phyloP scores from a whole-genome alignment of 2,329 filamentous ascomycete genomes.

The Phialophora chinensis region DNA sequence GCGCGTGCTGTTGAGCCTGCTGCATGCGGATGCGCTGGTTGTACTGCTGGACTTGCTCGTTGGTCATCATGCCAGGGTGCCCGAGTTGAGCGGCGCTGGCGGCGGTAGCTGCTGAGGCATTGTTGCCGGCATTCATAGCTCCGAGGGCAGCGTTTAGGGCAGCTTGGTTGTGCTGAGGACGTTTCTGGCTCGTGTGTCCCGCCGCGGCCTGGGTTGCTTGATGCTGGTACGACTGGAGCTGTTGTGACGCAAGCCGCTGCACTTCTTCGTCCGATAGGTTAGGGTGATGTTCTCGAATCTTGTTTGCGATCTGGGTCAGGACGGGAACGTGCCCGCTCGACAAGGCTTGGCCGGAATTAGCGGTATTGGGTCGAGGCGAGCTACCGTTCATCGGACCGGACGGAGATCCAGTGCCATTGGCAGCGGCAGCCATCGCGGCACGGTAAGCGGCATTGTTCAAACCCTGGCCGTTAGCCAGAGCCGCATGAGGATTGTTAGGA shows the following conservation, averaged over 20 bases:
- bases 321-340: conserved; percentile 61
- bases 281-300: conserved; percentile 59
- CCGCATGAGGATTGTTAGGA: conserved; percentile 51
- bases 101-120: conserved; percentile 38
- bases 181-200: conserved; percentile 36
- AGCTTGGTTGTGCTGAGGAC: conserved; percentile 54
- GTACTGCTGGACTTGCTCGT: conserved; percentile 57
- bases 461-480: conserved; percentile 46
- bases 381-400: conserved; percentile 49
- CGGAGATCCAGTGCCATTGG: conserved; percentile 52
- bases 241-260: conserved; percentile 58
- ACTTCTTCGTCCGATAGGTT: conserved; percentile 61
- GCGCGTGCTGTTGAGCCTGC: conserved; percentile 50
- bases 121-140: conserved; percentile 48
- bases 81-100: conserved; percentile 35
- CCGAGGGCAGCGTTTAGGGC: conserved; percentile 60
- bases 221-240: conserved; percentile 52
- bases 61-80: conserved; percentile 50
- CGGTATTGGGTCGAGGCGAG: conserved; percentile 55
- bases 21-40: conserved; percentile 61
- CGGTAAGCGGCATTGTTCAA: conserved; percentile 54
- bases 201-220: conserved; percentile 48
- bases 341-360: conserved; percentile 52
- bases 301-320: conserved; percentile 60
- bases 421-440: conserved; percentile 51